Evolutionary conservation across 2,329 filamentous ascomycete genomes (phyloP), one percentile per base, ranked within the genome.

Genomic region (Trichoderma simmonsii): DNA sequence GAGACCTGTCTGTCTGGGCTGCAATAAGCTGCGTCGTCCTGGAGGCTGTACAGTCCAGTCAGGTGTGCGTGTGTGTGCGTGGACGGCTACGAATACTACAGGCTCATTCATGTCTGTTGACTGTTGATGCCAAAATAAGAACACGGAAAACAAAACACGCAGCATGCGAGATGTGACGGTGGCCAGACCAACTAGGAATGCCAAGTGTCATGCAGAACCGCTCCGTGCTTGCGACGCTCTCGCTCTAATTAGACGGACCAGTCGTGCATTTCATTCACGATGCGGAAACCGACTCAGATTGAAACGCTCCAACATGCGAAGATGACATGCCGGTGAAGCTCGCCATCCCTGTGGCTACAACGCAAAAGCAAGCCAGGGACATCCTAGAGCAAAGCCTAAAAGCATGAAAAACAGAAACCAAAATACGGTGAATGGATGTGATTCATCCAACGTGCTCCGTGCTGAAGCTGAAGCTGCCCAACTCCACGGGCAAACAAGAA

Each of bases 91-190:
- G 43, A 51, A 51, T 51, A 21, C 43, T 21, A 21, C 43, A 51
- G 43, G 43, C 43, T 51, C 43, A 18, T 18, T 18, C 36, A 39
- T 39, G 43, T 51, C 43, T 43, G 28, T 48, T 59, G 64, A 26
- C 43, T 43, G 28, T 48, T 59, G 64, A 26, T 57, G n/a, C 64
- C 64, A 68, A 60, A 68, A 68, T 60, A 68, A 68, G 56, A 68
- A 59, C 6, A 32, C 11, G 34, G 9, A 51, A 54, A 32, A 66
- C 28, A 43, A 43, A 60, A 28, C 32, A 34, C 30, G 30, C 64
- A 39, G 18, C 62, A 60, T 21, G 36, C 32, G 39, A 43, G 34
- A 14, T 54, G 51, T 39, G 64, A 67, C 62, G 48, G 32, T 28
- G 56, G 34, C 65, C 54, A 43, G n/a, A 56, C 64, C 64, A 57